A percentile compares a stretch with the other conserved stretches of the same genome.
phyloP scores from a whole-genome alignment of 257 asterid species.

The Nyctanthes arbortristis region DNA sequence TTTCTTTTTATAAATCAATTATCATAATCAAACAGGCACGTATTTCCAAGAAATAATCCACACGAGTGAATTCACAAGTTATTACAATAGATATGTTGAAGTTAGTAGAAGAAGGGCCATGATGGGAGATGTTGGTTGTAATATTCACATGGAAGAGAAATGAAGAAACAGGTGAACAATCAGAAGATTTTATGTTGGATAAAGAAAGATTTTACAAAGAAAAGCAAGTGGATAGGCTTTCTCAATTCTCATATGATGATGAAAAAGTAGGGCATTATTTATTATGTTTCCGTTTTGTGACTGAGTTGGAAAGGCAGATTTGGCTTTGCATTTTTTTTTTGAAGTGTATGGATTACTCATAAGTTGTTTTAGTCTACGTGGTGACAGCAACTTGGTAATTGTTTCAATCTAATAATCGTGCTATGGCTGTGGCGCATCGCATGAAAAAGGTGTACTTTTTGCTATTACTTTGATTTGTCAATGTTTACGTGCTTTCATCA shows the following conservation, averaged over 20 bases:
- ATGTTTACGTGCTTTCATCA: not conserved
- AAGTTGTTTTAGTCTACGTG: not conserved
- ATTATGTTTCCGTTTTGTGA: not conserved
- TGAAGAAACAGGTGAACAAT: not conserved
- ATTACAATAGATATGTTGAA: no score
- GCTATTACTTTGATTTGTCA: not conserved
- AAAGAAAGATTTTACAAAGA: not conserved
- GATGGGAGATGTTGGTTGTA: not conserved
- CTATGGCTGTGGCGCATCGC: conserved; percentile 5
- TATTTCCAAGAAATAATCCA: no score
- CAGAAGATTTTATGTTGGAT: conserved; percentile 1
- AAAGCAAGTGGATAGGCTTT: not conserved
- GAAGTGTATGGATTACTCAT: not conserved
- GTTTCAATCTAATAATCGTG: not conserved
- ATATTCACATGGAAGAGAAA: not conserved
- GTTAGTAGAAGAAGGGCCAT: not conserved
- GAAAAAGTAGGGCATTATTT: not conserved
- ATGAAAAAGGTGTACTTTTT: not conserved
- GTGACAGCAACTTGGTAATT: not conserved
- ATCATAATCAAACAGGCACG: no score
- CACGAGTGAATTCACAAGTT: no score
- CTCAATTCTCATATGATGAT: not conserved
- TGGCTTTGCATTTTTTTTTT: not conserved
- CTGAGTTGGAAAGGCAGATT: not conserved
- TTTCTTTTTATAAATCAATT: no score